These are phyloP conservation scores for Urtica urens DNA, from an alignment of 306 rosid species.

Conservation along the genomic window DNA sequence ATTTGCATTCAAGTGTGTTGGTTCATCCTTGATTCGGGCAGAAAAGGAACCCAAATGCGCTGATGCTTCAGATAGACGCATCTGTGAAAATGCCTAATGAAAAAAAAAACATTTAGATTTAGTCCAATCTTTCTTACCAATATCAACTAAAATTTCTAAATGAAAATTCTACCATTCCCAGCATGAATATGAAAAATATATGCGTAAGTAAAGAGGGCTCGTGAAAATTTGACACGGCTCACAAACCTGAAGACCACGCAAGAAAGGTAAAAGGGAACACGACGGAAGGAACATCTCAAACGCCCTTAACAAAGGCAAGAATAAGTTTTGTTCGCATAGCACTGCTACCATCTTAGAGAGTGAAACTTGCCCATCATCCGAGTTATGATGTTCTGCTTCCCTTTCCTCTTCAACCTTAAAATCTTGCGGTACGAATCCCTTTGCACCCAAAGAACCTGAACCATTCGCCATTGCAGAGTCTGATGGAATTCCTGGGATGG, in stretches of 20 bases:
- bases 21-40: conserved; percentile 82
- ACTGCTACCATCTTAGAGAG: conserved; percentile 93
- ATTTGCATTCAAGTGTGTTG: conserved; percentile 39
- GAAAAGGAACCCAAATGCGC: conserved; percentile 97
- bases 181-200: background rate
- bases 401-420: conserved; percentile 29
- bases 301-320: conserved; percentile 85
- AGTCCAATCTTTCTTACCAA: conserved; percentile 5
- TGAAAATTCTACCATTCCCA: background rate
- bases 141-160: background rate
- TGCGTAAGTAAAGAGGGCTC: background rate
- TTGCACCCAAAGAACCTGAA: conserved; percentile 30
- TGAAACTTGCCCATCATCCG: conserved; percentile 57
- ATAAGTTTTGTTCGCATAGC: conserved; percentile 78
- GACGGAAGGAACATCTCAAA: conserved; percentile 98
- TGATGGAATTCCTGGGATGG: conserved; percentile 28
- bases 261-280: conserved; percentile 73
- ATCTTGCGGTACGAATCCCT: conserved; percentile 31
- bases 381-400: conserved; percentile 32
- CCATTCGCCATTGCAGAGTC: conserved; percentile 28
- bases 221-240: background rate
- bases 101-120: conserved; percentile 10
- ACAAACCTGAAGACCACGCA: conserved; percentile 91
- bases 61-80: conserved; percentile 90
- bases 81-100: conserved; percentile 80